Evolutionary conservation across 2,329 filamentous ascomycete species (phyloP).

Genomic region (Eutypa lata): DNA sequence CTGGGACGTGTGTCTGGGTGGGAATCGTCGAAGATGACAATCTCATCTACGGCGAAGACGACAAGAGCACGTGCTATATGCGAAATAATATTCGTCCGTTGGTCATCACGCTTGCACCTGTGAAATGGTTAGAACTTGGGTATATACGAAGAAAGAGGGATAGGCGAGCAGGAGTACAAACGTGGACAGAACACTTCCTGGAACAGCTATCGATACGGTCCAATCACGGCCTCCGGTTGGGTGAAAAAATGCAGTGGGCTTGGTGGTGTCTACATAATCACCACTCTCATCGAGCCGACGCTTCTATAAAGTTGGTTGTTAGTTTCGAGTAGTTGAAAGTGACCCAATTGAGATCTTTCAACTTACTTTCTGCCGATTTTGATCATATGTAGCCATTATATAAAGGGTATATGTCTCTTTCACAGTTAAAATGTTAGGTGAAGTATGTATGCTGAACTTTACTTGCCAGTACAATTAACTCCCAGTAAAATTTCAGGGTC

Average conservation of each 20-base stretch:
- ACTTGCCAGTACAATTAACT: neutral
- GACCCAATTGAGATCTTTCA: neutral
- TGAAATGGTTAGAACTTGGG: constrained; percentile 1
- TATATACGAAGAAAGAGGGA: constrained; percentile 3
- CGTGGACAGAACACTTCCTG: constrained; percentile 75
- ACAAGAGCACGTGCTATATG: constrained; percentile 77
- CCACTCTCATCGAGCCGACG: constrained; percentile 45
- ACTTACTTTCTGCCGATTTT: constrained; percentile 26
- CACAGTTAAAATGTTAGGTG: neutral
- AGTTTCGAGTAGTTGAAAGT: neutral
- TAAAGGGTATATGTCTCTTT: neutral
- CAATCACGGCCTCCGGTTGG: constrained; percentile 63
- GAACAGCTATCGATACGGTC: constrained; percentile 75
- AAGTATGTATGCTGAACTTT: constrained; percentile 9
- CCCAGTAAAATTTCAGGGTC: constrained; percentile 8
- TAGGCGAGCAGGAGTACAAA: constrained; percentile 34
- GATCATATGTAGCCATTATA: constrained; percentile 23
- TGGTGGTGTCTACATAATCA: constrained; percentile 52
- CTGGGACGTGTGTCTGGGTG: constrained; percentile 42
- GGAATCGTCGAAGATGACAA: constrained; percentile 76
- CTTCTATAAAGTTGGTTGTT: constrained; percentile 37
- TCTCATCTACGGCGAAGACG: constrained; percentile 81
- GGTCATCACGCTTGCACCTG: constrained; percentile 70
- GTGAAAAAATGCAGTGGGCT: constrained; percentile 66
- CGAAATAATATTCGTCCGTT: constrained; percentile 69